phyloP scores from a whole-genome alignment of 2,329 filamentous ascomycete genomes.

The Dactylellina sp. region DNA sequence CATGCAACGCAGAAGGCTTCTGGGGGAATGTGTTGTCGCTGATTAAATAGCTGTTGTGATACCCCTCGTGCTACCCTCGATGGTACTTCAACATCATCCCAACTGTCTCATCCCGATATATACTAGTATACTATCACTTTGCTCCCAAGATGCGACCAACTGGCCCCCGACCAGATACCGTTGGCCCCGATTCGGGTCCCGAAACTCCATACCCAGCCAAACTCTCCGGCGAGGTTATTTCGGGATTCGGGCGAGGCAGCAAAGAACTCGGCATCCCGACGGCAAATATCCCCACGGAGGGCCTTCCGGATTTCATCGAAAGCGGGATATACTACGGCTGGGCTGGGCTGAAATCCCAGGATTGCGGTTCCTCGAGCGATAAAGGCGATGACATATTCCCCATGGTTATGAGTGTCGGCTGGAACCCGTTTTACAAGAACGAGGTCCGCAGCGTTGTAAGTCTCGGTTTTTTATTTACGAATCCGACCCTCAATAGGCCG shows the following conservation, averaged over 20 bases:
- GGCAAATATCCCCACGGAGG: slow-evolving; percentile 80
- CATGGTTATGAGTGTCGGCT: slow-evolving; percentile 94
- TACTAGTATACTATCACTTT: not conserved
- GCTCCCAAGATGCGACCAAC: slow-evolving; percentile 63
- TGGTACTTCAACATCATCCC: slow-evolving; percentile 17
- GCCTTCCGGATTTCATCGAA: slow-evolving; percentile 73
- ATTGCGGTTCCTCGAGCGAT: slow-evolving; percentile 38
- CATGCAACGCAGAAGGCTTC: not conserved
- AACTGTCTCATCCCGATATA: not conserved
- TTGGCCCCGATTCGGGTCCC: slow-evolving; percentile 80
- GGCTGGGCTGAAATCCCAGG: slow-evolving; percentile 71
- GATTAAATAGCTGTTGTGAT: slow-evolving; percentile 8
- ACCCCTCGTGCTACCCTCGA: slow-evolving; percentile 16
- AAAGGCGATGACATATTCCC: slow-evolving; percentile 71
- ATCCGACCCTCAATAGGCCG: slow-evolving; percentile 8
- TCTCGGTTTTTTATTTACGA: slow-evolving; percentile 53
- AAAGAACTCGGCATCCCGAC: slow-evolving; percentile 98
- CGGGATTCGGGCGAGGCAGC: slow-evolving; percentile 91
- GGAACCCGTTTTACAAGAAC: slow-evolving; percentile 98
- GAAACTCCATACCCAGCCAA: slow-evolving; percentile 82
- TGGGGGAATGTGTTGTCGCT: slow-evolving; percentile 35
- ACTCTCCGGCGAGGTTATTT: slow-evolving; percentile 87
- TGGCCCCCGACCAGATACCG: slow-evolving; percentile 74
- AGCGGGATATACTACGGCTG: slow-evolving; percentile 96
- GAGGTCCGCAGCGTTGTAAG: slow-evolving; percentile 77